Evolutionary conservation across 257 asterid species (phyloP).

Genomic region (Solanum lycopersicoides): DNA sequence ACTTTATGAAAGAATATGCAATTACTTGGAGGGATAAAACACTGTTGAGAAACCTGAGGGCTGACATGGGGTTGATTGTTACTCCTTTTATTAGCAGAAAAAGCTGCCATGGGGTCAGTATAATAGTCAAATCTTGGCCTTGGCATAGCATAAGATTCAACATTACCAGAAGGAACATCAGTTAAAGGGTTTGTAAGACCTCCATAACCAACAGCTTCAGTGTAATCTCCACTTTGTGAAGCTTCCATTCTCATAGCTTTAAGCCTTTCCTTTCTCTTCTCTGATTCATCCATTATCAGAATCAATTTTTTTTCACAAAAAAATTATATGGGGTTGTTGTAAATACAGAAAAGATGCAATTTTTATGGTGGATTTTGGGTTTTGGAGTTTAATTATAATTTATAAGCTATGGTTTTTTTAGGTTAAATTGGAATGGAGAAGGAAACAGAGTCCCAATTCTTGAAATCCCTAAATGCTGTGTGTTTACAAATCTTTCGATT

Average conservation of each 20-base stretch:
- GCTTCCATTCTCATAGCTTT: conserved; percentile 73
- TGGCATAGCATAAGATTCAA: neutral
- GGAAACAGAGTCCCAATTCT: neutral
- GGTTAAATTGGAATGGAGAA: neutral
- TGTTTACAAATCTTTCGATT: neutral
- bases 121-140: conserved; percentile 66
- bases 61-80: neutral
- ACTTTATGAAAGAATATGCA: neutral
- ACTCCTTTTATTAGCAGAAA: conserved; percentile 17
- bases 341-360: neutral
- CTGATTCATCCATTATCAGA: conserved; percentile 65
- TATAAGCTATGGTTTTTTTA: neutral
- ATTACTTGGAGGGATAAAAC: conserved; percentile 49
- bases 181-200: conserved; percentile 63
- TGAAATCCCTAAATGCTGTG: neutral
- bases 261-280: conserved; percentile 70
- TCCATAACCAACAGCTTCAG: conserved; percentile 5
- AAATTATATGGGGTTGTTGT: neutral
- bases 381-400: neutral
- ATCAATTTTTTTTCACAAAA: neutral
- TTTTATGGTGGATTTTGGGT: neutral
- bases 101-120: conserved; percentile 84
- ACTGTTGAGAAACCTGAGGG: conserved; percentile 41
- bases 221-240: conserved; percentile 15
- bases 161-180: conserved; percentile 23